phyloP scores from a whole-genome alignment of 805 yeast genomes.

The Pichia membranifaciens region DNA sequence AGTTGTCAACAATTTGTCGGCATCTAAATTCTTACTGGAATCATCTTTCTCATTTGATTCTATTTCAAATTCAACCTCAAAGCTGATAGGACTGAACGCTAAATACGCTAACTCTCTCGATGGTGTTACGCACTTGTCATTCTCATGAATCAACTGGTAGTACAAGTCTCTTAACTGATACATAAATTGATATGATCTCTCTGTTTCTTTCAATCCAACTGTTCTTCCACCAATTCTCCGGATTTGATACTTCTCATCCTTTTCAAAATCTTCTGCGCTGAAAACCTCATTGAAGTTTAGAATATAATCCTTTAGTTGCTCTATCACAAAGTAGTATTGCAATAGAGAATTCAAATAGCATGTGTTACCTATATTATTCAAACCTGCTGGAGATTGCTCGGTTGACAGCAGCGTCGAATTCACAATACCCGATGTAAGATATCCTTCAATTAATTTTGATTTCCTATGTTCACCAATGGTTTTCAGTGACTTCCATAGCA shows the following conservation, averaged over 20 bases:
- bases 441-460: conserved; percentile 51
- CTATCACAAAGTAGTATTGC: conserved; percentile 83
- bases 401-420: conserved; percentile 56
- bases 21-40: not conserved
- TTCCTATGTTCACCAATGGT: conserved; percentile 48
- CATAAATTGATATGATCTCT: conserved; percentile 77
- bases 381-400: conserved; percentile 81
- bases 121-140: conserved; percentile 67
- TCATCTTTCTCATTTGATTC: not conserved
- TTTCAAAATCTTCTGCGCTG: conserved; percentile 23
- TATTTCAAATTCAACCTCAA: conserved; percentile 39
- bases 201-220: conserved; percentile 73
- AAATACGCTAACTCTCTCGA: conserved; percentile 78
- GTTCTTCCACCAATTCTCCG: conserved; percentile 85
- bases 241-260: conserved; percentile 29
- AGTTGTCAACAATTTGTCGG: not conserved
- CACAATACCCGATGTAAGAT: conserved; percentile 54
- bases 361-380: conserved; percentile 92
- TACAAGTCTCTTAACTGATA: conserved; percentile 67
- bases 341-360: conserved; percentile 87
- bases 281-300: conserved; percentile 44
- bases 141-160: conserved; percentile 58
- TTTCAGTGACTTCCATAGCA: conserved; percentile 52
- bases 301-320: conserved; percentile 68
- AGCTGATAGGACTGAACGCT: conserved; percentile 71